Percentiles rank a stretch among this genome's conserved stretches.
Conservation (phyloP, 495 filamentous ascomycete species). For the Halenospora varia region DNA sequence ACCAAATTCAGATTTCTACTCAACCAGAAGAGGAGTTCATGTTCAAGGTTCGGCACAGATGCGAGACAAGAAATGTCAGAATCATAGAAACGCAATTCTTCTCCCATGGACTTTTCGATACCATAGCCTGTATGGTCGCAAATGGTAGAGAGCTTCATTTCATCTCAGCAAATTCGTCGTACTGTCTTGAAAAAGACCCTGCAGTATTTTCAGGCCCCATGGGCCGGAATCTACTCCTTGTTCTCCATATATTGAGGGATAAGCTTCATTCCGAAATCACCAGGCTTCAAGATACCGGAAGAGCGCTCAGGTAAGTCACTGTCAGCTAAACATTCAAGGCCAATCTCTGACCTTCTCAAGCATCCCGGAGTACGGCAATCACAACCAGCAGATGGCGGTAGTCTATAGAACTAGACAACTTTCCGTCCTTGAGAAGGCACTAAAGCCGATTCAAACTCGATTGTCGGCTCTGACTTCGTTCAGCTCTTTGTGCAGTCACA, state of each 20-base stretch:
- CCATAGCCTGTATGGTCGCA: conserved; percentile 19
- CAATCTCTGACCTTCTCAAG: neutral
- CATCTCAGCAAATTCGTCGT: neutral
- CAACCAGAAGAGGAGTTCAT: conserved; percentile 14
- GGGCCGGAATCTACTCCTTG: neutral
- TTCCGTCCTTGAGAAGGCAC: neutral
- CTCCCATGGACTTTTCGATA: conserved; percentile 18
- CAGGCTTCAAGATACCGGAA: neutral
- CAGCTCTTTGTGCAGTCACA: conserved; percentile 1
- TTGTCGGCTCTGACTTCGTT: neutral
- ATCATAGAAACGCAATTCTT: conserved; percentile 1
- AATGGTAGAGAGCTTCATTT: conserved; percentile 11
- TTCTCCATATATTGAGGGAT: neutral
- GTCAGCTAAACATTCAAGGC: neutral
- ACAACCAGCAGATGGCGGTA: conserved; percentile 16
- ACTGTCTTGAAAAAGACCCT: conserved; percentile 7
- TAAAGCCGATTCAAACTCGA: neutral
- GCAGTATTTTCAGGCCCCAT: conserved; percentile 3
- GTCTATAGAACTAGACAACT: conserved; percentile 14
- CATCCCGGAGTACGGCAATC: conserved; percentile 11
- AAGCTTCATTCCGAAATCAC: conserved; percentile 15
- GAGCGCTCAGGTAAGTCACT: conserved; percentile 6
- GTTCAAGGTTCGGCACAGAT: conserved; percentile 3
- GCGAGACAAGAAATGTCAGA: neutral
- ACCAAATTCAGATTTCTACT: neutral